phyloP scores from a whole-genome alignment of 495 filamentous ascomycete genomes.

The Darksidea phi region DNA sequence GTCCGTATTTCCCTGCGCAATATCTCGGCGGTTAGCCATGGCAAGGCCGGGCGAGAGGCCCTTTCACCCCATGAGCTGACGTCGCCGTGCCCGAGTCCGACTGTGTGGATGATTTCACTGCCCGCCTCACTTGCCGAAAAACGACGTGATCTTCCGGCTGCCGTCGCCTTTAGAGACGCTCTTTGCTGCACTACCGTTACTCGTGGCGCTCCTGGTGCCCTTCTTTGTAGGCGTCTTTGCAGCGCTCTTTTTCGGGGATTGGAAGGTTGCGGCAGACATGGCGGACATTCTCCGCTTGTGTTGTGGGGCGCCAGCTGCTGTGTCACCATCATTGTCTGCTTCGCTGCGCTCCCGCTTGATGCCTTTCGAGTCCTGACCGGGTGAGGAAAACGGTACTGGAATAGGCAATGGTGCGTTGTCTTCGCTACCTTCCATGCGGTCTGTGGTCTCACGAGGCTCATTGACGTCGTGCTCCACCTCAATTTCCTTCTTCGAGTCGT shows the following conservation, averaged over 20 bases:
- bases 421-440: slow-evolving; percentile 47
- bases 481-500: slow-evolving; percentile 39
- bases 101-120: slow-evolving; percentile 8
- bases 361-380: slow-evolving; percentile 10
- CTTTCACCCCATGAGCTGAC: not conserved
- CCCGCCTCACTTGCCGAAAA: slow-evolving; percentile 63
- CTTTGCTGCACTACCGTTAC: slow-evolving; percentile 46
- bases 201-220: slow-evolving; percentile 51
- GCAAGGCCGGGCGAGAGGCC: not conserved
- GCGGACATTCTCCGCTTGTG: slow-evolving; percentile 27
- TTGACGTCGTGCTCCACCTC: slow-evolving; percentile 42
- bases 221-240: slow-evolving; percentile 50
- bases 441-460: slow-evolving; percentile 46
- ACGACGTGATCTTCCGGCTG: slow-evolving; percentile 80
- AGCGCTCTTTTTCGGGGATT: slow-evolving; percentile 25
- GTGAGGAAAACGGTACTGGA: slow-evolving; percentile 18
- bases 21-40: not conserved
- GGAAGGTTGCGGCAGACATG: slow-evolving; percentile 2
- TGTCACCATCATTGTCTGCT: slow-evolving; percentile 34
- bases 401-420: slow-evolving; percentile 52
- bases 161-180: slow-evolving; percentile 54
- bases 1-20: slow-evolving; percentile 14
- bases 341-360: slow-evolving; percentile 60
- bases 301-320: slow-evolving; percentile 35
- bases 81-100: slow-evolving; percentile 18